Base-by-base conservation (phyloP, 73 alveolate genomes). In the Blepharisma japonicum region DNA sequence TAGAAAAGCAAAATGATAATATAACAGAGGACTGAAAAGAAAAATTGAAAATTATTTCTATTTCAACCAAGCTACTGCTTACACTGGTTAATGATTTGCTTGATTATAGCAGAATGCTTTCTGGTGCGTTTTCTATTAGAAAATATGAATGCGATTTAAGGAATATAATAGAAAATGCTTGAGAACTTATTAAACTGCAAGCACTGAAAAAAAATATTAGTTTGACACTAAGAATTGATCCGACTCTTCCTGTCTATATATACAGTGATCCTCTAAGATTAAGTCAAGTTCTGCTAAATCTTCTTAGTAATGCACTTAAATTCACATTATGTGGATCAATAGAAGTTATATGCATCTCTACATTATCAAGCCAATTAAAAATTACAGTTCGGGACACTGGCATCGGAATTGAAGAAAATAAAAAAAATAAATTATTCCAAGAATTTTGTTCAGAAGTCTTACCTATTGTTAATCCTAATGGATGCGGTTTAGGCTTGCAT, bases 291-390 rank as follows among this genome's bases (percentile, higher is more conserved):
- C 39, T 61, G 2, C 5, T 61, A 61, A 61, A 61, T 39, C 46
- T 61, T 18, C 23, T 61, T n/a, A 61, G 49, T 9, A 61, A 61
- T 61, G 74, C 74, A 61, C 39, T n/a, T 8, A 61, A 61, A 25
- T 61, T 61, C 74, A 61, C 74, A 14, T 61, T 61, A 5, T 14
- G 47, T 2, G 74, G 74, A 25, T 61, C 47, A n/a, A 61, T 61
- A 61, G 23, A n/a, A 20, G 14, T 61, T 14, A 9, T 9, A 18
- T 25, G 14, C 5, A 20, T 9, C 11, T 61, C 14, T 25, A 9
- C 38, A 61, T 1, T 9, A 2, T 39, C 74, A 20, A 20, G 5
- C 11, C 74, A 14, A 14, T 25, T 25, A 8, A 32, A 32, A 32
- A 61, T 61, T 9, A 61, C 18, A 18, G 14, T n/a, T 61, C 0